Evolutionary conservation across 768 basidiomycete species (phyloP), one percentile per base, ranked within the genome.

Genomic region (Lactarius indigo): DNA sequence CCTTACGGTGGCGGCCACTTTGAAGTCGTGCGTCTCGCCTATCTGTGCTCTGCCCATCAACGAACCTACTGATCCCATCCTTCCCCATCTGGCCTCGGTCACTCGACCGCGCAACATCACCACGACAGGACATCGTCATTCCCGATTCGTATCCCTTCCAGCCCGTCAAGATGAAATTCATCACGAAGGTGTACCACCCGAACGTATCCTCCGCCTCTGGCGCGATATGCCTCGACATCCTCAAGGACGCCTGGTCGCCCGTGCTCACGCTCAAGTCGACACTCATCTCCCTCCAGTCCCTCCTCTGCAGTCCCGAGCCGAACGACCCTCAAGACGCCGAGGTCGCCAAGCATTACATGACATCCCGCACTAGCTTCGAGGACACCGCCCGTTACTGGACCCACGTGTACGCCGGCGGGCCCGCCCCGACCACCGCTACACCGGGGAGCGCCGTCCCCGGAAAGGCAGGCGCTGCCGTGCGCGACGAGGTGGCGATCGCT

Each of bases 311-410:
- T 10, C 96, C 96, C 0, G 94, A 97, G 75, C 96, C 96, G 9
- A 92, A 91, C 69, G 96, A 98, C 74, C 96, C 96, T 0, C 96
- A 98, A 78, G 96, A 98, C 74, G 96, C 96, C 0, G 95, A 98
- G 78, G 96, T 98, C 13, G 96, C 96, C 15, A 98, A 97, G 76
- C 96, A 97, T 74, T 98, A 92, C 73, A 90, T 92, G 76, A 93
- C 94, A 15, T 92, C 90, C 75, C 89, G 89, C 75, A 78, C 80
- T 30, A 88, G 90, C 72, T 98, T 98, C 71, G 92, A 96, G 65
- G 91, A 91, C 44, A 98, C 96, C 4, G 96, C 96, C 64, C 83
- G 85, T 47, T 95, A 96, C 76, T 98, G 96, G 96, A 92, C 95
- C 1, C 87, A 92, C 73, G 87, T 90, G 33, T 97, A 97, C 75